Evolutionary conservation across 352 stramenopile species (phyloP).

Genomic region (Globisporangium apiculatum): DNA sequence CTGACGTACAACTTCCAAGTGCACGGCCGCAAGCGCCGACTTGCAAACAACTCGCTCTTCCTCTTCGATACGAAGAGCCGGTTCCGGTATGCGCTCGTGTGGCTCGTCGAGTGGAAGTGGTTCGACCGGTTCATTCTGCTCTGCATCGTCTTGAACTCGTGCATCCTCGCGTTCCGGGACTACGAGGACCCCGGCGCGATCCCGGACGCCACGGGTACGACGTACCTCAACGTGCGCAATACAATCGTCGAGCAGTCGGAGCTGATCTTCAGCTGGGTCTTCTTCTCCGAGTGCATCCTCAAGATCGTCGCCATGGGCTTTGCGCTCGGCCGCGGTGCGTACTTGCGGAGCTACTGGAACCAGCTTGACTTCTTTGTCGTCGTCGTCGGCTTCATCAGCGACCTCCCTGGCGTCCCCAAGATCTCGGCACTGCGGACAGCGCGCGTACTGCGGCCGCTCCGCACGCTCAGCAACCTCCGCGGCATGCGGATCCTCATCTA

Average conservation of each 20-base stretch:
- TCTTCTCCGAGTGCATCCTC: slow-evolving; percentile 63
- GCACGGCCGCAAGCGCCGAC: slow-evolving; percentile 31
- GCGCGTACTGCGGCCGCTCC: slow-evolving; percentile 51
- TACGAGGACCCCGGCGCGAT: slow-evolving; percentile 31
- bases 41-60: slow-evolving; percentile 32
- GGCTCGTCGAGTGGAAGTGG: slow-evolving; percentile 50
- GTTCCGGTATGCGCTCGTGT: slow-evolving; percentile 30
- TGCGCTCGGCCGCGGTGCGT: slow-evolving; percentile 39
- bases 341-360: slow-evolving; percentile 77
- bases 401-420: slow-evolving; percentile 32
- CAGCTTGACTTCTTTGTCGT: slow-evolving; percentile 86
- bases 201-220: slow-evolving; percentile 18
- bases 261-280: slow-evolving; percentile 43
- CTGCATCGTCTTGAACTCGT: slow-evolving; percentile 61
- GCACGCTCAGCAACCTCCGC: slow-evolving; percentile 41
- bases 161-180: slow-evolving; percentile 56
- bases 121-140: slow-evolving; percentile 73
- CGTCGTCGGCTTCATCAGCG: slow-evolving; percentile 29
- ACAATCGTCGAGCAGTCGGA: slow-evolving; percentile 31
- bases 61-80: slow-evolving; percentile 25
- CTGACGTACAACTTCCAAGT: slow-evolving; percentile 43
- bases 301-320: slow-evolving; percentile 83
- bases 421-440: slow-evolving; percentile 25
- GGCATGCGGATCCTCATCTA: slow-evolving; percentile 48
- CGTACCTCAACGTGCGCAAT: slow-evolving; percentile 24